phyloP scores from a whole-genome alignment of 768 basidiomycete species.

The Tylopilus balloui region DNA sequence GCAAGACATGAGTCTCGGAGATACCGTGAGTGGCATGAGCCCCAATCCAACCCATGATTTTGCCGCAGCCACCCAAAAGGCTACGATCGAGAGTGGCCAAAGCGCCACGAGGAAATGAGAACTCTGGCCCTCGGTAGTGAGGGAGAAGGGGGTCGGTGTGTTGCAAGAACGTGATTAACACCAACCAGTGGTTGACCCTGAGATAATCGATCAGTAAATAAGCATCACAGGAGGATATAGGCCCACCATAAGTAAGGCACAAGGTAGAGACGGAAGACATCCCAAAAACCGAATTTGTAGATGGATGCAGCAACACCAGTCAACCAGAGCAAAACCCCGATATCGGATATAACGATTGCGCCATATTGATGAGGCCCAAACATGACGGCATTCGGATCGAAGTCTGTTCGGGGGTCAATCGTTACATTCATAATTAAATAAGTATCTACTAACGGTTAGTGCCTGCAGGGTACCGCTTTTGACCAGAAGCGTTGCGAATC shows the following conservation, averaged over 20 bases:
- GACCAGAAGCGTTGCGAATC: constrained; percentile 79
- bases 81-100: constrained; percentile 86
- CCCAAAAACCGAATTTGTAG: constrained; percentile 58
- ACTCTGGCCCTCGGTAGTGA: constrained; percentile 85
- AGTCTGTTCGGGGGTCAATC: constrained; percentile 44
- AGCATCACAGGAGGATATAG: neutral
- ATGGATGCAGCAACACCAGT: constrained; percentile 52
- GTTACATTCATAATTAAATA: neutral
- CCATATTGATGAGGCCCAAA: constrained; percentile 76
- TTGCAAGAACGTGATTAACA: constrained; percentile 95
- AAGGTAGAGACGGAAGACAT: constrained; percentile 75
- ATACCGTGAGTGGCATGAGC: constrained; percentile 85
- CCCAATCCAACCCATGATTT: constrained; percentile 80
- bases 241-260: constrained; percentile 81
- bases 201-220: neutral
- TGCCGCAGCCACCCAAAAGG: constrained; percentile 74
- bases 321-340: constrained; percentile 77
- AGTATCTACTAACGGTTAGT: constrained; percentile 64
- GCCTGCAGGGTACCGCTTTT: constrained; percentile 68
- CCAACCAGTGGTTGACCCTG: constrained; percentile 92
- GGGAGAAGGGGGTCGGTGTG: constrained; percentile 95
- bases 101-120: constrained; percentile 93
- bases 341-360: constrained; percentile 77
- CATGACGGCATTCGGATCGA: constrained; percentile 72
- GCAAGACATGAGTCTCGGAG: constrained; percentile 88